Conservation (phyloP, 208 protist genomes). For the Leishmania guyanensis region DNA sequence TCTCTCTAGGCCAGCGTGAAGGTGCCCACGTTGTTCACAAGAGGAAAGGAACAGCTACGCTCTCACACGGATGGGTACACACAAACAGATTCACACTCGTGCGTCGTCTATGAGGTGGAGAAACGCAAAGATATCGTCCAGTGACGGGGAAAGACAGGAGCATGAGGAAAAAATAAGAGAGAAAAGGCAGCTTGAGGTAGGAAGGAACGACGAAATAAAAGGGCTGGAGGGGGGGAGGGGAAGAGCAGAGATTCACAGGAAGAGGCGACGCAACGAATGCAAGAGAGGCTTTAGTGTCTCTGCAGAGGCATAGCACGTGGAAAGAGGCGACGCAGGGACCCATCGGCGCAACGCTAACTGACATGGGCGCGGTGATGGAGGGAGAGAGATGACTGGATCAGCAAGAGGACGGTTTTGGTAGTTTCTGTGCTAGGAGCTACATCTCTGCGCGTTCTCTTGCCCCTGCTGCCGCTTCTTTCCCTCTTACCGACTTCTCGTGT, state of each 20-base stretch:
- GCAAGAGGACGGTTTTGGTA: neutral
- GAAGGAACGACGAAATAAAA: neutral
- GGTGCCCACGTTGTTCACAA: neutral
- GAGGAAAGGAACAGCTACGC: neutral
- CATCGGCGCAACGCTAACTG: neutral
- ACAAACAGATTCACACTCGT: neutral
- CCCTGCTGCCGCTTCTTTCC: no score
- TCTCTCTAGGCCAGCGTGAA: neutral
- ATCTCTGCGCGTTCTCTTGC: neutral
- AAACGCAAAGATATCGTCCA: neutral
- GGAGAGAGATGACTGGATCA: neutral
- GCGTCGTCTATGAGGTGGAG: neutral
- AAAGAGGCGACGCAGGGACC: neutral
- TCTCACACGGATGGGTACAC: neutral
- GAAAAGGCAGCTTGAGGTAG: neutral
- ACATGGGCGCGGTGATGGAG: neutral
- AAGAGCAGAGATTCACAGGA: neutral
- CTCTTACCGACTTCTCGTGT: neutral
- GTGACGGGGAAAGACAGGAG: neutral
- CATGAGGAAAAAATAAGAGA: neutral
- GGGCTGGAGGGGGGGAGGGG: neutral
- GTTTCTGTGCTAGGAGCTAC: neutral
- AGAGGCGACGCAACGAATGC: neutral
- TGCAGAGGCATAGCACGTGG: neutral
- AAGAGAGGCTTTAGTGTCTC: neutral